Base-by-base conservation (phyloP, 2,329 filamentous ascomycete genomes). In the Nemania bipapillata region DNA sequence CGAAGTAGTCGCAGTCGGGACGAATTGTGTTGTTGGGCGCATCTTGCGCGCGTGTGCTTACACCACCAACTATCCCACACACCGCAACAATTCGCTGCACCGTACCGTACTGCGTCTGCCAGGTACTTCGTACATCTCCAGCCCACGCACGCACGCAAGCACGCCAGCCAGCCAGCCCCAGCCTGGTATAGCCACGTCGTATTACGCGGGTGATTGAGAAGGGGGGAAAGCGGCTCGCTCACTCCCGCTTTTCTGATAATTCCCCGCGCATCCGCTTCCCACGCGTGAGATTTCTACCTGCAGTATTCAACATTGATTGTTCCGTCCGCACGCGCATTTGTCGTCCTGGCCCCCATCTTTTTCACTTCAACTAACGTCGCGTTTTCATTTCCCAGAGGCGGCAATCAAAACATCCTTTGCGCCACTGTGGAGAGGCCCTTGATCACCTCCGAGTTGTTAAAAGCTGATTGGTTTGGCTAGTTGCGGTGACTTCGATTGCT, bases 31-130 rank as follows among this genome's bases (percentile, higher is more conserved):
- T 67, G 70, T 72, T 75, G 72, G 74, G 74, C 70, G 74, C 73
- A 70, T 52, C 57, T 64, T 66, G 69, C 70, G 72, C 71, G 73
- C 65, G 64, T 76, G 74, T 76, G 74, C 74, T 76, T 74, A 77
- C 74, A 76, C 74, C 74, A 73, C 73, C 74, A 71, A 66, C 59
- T 60, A 68, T 20, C 61, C 63, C 70, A 72, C 71, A 73, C 71
- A 73, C 70, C 71, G 70, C 69, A 73, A 72, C 69, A 65, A 54
- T 47, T 64, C 63, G 63, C 66, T 71, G 66, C 69, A 69, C 49
- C 66, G 62, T 61, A 66, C 66, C 72, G 68, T 64, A 55, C 70
- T 63, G 69, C 65, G 56, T 67, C 70, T 69, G 54, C 58, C 60
- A 60, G 66, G n/a, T 32, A 9, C 30, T 9, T 4, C 4, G 70